Conservation (phyloP, 495 filamentous ascomycete species). For the Cercophora samala region DNA sequence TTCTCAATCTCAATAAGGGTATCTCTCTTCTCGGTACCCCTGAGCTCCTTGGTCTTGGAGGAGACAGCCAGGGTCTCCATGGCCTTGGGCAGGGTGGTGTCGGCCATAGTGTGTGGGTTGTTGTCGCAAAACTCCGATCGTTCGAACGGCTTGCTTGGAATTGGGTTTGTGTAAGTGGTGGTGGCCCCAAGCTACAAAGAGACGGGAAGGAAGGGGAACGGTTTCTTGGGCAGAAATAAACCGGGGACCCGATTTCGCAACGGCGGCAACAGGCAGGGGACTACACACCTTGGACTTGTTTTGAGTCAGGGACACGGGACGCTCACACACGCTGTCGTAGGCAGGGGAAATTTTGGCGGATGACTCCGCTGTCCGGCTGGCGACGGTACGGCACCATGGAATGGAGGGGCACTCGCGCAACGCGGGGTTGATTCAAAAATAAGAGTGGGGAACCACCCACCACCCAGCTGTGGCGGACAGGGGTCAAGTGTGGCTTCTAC, state of each 20-base stretch:
- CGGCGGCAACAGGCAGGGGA: background rate
- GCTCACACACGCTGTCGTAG: background rate
- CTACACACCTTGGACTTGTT: background rate
- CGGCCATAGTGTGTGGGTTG: conserved; percentile 32
- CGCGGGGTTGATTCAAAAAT: conserved; percentile 17
- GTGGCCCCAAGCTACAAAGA: no score
- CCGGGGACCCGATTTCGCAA: conserved; percentile 7
- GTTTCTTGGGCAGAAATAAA: conserved; percentile 1
- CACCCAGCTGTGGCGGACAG: background rate
- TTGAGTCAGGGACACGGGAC: conserved; percentile 9
- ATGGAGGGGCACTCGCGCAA: conserved; percentile 21
- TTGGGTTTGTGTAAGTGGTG: background rate
- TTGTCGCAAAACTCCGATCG: background rate
- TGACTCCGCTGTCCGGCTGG: conserved; percentile 21
- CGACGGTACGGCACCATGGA: background rate
- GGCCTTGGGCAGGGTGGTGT: conserved; percentile 37
- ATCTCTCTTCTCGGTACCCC: conserved; percentile 85
- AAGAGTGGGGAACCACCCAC: background rate
- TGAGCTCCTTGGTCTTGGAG: conserved; percentile 52
- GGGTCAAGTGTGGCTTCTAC: background rate
- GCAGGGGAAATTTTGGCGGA: conserved; percentile 20
- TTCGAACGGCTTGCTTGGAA: background rate
- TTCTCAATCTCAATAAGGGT: conserved; percentile 83
- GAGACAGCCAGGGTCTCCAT: conserved; percentile 36
- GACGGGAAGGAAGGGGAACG: background rate